Conservation (phyloP, 768 basidiomycete genomes). For the Leccinum subgranulosum region DNA sequence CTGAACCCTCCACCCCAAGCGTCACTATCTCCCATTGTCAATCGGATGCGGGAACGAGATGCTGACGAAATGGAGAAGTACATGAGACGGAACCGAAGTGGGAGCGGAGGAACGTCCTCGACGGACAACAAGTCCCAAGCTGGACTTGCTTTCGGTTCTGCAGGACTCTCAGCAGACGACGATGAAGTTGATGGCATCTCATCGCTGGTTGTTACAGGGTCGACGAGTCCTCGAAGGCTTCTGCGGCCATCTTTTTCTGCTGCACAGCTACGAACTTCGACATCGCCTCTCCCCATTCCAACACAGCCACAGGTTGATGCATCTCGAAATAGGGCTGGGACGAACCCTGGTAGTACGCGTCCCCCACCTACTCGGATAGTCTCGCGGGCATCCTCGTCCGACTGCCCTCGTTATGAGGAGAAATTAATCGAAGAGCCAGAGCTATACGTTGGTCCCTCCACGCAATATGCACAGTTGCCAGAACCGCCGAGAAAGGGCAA, state of each 20-base stretch:
- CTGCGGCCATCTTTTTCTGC: constrained; percentile 76
- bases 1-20: constrained; percentile 37
- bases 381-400: constrained; percentile 56
- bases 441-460: constrained; percentile 60
- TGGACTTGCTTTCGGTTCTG: constrained; percentile 45
- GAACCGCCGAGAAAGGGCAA: constrained; percentile 56
- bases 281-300: constrained; percentile 35
- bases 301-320: constrained; percentile 40
- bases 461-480: constrained; percentile 69
- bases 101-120: constrained; percentile 69
- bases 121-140: constrained; percentile 67
- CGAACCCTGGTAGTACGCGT: constrained; percentile 52
- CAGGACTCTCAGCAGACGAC: constrained; percentile 49
- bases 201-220: constrained; percentile 45
- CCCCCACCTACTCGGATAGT: constrained; percentile 41
- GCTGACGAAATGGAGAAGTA: constrained; percentile 89
- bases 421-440: constrained; percentile 45
- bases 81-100: constrained; percentile 76
- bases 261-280: constrained; percentile 61
- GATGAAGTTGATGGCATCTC: constrained; percentile 53
- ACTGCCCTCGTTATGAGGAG: constrained; percentile 39
- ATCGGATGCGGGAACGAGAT: constrained; percentile 77
- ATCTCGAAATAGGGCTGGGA: constrained; percentile 60
- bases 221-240: constrained; percentile 54
- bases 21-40: constrained; percentile 73